These are phyloP conservation scores for Trichoderma sp. DNA, from an alignment of 2,329 filamentous ascomycete genomes.

Conservation along the genomic window DNA sequence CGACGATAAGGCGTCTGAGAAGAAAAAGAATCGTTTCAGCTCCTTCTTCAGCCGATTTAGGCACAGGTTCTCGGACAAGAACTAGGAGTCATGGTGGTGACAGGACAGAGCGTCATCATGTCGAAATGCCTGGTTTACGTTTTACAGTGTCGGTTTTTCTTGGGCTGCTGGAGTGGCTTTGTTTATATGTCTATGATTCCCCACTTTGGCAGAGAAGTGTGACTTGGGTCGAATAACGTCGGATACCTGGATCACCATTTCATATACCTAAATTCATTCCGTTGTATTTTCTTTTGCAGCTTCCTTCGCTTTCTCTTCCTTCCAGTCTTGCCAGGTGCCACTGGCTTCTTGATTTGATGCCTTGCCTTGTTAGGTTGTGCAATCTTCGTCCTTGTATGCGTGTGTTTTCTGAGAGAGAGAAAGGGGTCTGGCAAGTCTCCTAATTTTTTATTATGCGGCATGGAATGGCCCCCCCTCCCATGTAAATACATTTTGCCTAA, in stretches of 20 bases:
- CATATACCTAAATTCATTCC: constrained; percentile 37
- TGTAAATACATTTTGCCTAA: constrained; percentile 11
- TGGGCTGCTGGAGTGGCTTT: constrained; percentile 35
- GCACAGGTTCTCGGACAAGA: constrained; percentile 41
- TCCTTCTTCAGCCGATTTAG: constrained; percentile 58
- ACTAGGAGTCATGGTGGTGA: constrained; percentile 21
- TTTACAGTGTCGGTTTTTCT: constrained; percentile 29
- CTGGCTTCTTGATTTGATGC: not conserved
- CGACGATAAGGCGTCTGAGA: constrained; percentile 30
- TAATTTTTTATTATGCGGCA: not conserved
- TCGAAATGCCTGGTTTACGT: constrained; percentile 14
- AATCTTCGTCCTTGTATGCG: not conserved
- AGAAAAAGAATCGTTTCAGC: constrained; percentile 64
- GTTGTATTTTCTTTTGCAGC: constrained; percentile 5
- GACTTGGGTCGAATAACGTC: constrained; percentile 29
- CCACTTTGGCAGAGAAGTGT: constrained; percentile 33
- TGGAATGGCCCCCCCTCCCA: not conserved
- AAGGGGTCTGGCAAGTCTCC: not conserved
- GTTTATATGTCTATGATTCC: constrained; percentile 39
- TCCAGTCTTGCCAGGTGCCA: not conserved
- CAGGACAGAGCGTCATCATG: constrained; percentile 17
- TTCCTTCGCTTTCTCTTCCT: not conserved
- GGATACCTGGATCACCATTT: constrained; percentile 31
- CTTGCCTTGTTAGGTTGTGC: not conserved
- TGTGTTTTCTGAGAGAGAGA: not conserved